Percentiles rank a stretch among this genome's conserved stretches.
Evolutionary conservation across 2,329 filamentous ascomycete genomes (phyloP).

Genomic region (Onygenales sp.): DNA sequence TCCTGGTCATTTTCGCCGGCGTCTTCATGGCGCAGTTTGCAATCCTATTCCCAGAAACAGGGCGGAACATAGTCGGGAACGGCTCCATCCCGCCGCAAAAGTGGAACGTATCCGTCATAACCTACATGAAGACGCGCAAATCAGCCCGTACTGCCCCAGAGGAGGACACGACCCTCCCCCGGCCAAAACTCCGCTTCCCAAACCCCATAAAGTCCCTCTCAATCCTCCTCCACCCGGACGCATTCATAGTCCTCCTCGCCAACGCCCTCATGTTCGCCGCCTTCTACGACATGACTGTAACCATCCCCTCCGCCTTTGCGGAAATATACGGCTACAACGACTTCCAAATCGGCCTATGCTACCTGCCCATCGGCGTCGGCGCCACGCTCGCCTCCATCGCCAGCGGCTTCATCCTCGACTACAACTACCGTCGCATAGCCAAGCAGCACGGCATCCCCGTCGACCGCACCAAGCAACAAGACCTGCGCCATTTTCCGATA

Average conservation of each 20-base stretch:
- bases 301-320: conserved; percentile 38
- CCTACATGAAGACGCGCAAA: conserved; percentile 15
- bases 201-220: conserved; percentile 30
- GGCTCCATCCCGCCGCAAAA: conserved; percentile 20
- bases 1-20: conserved; percentile 45
- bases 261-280: conserved; percentile 37
- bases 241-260: conserved; percentile 26
- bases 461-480: conserved; percentile 46
- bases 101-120: conserved; percentile 10
- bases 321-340: conserved; percentile 39
- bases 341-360: conserved; percentile 35
- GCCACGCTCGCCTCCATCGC: conserved; percentile 16
- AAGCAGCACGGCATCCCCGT: conserved; percentile 51
- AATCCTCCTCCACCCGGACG: conserved; percentile 29
- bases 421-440: conserved; percentile 64
- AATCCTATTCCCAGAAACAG: conserved; percentile 47
- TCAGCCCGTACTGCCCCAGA: background rate
- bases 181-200: conserved; percentile 19
- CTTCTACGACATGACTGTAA: conserved; percentile 39
- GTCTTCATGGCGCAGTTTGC: conserved; percentile 46
- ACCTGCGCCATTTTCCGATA: conserved; percentile 44
- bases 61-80: conserved; percentile 29
- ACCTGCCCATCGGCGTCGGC: conserved; percentile 19
- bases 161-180: background rate
- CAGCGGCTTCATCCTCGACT: conserved; percentile 53